A percentile compares a stretch with the other conserved stretches of the same genome.
Conservation (phyloP, 2,329 filamentous ascomycete genomes). For the Aureobasidium sp. region DNA sequence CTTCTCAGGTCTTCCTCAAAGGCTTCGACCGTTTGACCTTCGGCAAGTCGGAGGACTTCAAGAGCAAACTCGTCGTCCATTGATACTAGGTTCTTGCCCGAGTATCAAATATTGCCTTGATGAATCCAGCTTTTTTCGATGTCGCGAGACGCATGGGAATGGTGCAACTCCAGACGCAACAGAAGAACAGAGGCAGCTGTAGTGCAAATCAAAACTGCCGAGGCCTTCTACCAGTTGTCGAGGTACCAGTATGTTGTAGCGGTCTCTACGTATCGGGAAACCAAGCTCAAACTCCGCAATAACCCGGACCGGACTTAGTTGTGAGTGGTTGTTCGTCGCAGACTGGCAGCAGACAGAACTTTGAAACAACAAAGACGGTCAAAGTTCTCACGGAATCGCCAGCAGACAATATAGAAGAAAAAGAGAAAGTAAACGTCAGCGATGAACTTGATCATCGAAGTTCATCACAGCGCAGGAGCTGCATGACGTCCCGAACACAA, state of each 20-base stretch:
- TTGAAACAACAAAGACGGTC: not conserved
- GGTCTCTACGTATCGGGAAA: not conserved
- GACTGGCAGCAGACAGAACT: not conserved
- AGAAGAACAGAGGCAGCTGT: not conserved
- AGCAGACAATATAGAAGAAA: not conserved
- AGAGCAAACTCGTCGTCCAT: constrained; percentile 18
- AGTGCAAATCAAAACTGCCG: not conserved
- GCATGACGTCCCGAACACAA: constrained; percentile 8
- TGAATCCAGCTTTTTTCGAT: not conserved
- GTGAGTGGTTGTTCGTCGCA: not conserved
- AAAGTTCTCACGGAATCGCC: not conserved
- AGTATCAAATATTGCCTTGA: not conserved
- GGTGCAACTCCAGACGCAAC: not conserved
- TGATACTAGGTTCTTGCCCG: not conserved
- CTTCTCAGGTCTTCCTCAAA: constrained; percentile 20
- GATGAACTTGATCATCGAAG: not conserved
- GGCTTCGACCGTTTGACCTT: constrained; percentile 22
- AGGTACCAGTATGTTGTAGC: constrained; percentile 5
- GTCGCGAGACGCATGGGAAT: not conserved
- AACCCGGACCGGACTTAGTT: not conserved
- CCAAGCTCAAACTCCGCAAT: constrained; percentile 2
- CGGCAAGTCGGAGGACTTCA: constrained; percentile 22
- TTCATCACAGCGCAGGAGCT: not conserved
- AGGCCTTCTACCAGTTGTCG: not conserved
- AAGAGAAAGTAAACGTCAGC: constrained; percentile 7